Conservation (phyloP, 1,284 basidiomycete genomes). For the Ustilago sp. region DNA sequence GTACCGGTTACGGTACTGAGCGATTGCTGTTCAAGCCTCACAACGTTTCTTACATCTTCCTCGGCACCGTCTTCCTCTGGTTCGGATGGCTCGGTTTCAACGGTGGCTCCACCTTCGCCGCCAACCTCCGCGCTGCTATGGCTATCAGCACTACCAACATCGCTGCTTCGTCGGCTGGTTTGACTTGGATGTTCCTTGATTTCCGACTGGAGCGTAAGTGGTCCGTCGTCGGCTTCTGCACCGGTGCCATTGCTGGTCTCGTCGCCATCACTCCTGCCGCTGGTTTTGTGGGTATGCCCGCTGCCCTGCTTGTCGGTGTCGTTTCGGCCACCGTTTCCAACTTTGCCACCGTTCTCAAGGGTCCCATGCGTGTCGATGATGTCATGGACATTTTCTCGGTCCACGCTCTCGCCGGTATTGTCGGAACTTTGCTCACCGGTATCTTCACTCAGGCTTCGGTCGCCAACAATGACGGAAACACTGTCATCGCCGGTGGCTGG, state of each 20-base stretch:
- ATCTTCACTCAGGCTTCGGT: constrained; percentile 85
- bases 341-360: constrained; percentile 84
- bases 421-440: constrained; percentile 66
- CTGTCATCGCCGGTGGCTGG: constrained; percentile 78
- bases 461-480: constrained; percentile 77
- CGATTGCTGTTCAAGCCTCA: constrained; percentile 90
- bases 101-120: constrained; percentile 87
- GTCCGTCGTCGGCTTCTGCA: constrained; percentile 71
- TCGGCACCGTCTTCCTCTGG: constrained; percentile 91
- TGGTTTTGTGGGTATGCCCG: constrained; percentile 76
- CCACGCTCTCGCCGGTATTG: constrained; percentile 63
- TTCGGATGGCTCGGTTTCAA: constrained; percentile 97
- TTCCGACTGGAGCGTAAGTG: constrained; percentile 85
- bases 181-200: constrained; percentile 90
- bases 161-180: constrained; percentile 78
- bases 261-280: constrained; percentile 70
- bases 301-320: constrained; percentile 79
- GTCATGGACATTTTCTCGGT: constrained; percentile 73
- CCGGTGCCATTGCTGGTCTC: constrained; percentile 71
- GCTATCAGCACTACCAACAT: constrained; percentile 88
- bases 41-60: constrained; percentile 87
- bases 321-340: constrained; percentile 83
- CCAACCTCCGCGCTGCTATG: constrained; percentile 87
- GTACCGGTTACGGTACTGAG: constrained; percentile 89
- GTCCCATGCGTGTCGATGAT: constrained; percentile 77